Conservation (phyloP, 257 asterid genomes). For the Galeopsis tetrahit region DNA sequence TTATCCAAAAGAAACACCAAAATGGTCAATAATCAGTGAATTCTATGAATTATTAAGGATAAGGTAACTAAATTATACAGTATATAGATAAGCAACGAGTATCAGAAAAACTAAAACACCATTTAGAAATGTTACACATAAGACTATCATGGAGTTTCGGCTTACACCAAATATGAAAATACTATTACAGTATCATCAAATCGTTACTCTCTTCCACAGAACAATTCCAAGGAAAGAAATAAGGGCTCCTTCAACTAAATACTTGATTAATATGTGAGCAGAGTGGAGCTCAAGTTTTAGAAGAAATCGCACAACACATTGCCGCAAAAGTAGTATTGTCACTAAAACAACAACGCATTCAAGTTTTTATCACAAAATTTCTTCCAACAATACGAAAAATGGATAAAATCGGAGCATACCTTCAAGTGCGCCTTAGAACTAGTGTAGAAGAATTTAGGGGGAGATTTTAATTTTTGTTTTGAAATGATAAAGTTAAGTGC, state of each 20-base stretch:
- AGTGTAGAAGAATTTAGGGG: too few species aligned
- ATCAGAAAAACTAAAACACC: neutral
- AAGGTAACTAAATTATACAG: neutral
- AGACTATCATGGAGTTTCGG: neutral
- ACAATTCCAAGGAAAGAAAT: neutral
- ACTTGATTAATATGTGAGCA: neutral
- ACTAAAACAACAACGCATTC: neutral
- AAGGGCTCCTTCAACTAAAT: neutral
- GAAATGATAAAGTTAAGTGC: too few species aligned
- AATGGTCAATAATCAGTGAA: neutral
- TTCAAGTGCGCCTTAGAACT: too few species aligned
- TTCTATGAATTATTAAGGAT: constrained; percentile 7
- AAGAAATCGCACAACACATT: neutral
- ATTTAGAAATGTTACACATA: neutral
- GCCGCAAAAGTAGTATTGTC: neutral
- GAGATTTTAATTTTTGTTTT: too few species aligned
- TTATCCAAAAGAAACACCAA: constrained; percentile 20
- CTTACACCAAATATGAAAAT: neutral
- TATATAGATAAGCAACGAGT: neutral
- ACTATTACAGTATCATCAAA: neutral
- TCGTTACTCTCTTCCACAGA: neutral
- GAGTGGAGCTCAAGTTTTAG: neutral
- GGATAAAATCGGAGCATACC: too few species aligned
- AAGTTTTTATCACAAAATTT: neutral
- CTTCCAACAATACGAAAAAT: too few species aligned